Evolutionary conservation across 768 basidiomycete species (phyloP).

Genomic region (Mycena polygramma): DNA sequence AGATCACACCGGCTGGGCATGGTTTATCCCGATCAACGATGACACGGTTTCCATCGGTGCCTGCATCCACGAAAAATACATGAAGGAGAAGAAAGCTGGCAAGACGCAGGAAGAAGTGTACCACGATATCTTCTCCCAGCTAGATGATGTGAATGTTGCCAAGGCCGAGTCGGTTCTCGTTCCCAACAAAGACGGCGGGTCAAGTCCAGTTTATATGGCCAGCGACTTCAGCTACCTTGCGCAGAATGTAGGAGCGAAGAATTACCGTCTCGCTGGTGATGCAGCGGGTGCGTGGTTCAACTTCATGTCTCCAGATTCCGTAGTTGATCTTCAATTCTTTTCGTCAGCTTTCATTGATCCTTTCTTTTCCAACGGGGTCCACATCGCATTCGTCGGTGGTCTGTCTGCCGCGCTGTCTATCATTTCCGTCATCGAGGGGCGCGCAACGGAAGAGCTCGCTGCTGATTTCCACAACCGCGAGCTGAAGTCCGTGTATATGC

Average conservation of each 20-base stretch:
- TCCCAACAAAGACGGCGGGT: no score
- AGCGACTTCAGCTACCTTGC: constrained; percentile 21
- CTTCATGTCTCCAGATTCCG: not conserved
- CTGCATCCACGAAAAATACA: not conserved
- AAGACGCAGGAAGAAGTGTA: no score
- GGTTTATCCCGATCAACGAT: constrained; percentile 5
- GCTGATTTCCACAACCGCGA: not conserved
- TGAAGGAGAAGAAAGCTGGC: no score
- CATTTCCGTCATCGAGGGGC: constrained; percentile 1
- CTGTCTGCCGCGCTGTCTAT: not conserved
- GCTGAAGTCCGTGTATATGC: constrained; percentile 10
- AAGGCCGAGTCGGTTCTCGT: no score
- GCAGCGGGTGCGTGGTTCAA: constrained; percentile 9
- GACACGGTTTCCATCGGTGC: not conserved
- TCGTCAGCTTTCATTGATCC: not conserved
- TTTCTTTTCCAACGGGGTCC: not conserved
- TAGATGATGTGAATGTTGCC: no score
- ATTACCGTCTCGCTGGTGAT: constrained; percentile 19
- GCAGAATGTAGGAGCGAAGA: constrained; percentile 12
- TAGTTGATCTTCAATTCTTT: no score
- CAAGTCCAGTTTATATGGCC: not conserved
- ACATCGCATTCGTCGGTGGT: not conserved
- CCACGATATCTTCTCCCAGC: no score
- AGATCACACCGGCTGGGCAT: constrained; percentile 12
- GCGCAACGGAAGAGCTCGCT: not conserved